phyloP scores from a whole-genome alignment of 805 yeast genomes.

The Candida glaebosa region DNA sequence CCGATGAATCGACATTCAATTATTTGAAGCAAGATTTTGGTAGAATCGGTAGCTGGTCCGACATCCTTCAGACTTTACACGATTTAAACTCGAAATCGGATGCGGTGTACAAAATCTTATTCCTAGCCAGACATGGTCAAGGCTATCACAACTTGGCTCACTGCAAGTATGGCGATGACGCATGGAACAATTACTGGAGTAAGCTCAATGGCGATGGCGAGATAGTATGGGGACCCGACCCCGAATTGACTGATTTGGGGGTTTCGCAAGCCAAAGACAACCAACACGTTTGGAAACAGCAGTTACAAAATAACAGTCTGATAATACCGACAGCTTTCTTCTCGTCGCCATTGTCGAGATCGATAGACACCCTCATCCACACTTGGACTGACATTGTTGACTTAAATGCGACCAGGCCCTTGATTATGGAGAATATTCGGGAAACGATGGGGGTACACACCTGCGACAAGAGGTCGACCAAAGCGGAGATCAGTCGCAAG shows the following conservation, averaged over 20 bases:
- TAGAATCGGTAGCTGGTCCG: slow-evolving; percentile 31
- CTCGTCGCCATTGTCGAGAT: slow-evolving; percentile 50
- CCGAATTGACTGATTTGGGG: slow-evolving; percentile 47
- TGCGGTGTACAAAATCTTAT: slow-evolving; percentile 39
- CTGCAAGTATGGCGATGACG: slow-evolving; percentile 40
- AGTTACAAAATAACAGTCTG: slow-evolving; percentile 15
- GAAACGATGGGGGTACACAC: slow-evolving; percentile 50
- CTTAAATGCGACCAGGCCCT: slow-evolving; percentile 24
- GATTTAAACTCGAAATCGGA: slow-evolving; percentile 27
- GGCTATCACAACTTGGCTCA: slow-evolving; percentile 52
- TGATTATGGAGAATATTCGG: slow-evolving; percentile 44
- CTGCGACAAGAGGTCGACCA: slow-evolving; percentile 45
- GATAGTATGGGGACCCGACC: slow-evolving; percentile 50
- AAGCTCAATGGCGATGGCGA: slow-evolving; percentile 43
- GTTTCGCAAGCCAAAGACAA: slow-evolving; percentile 43
- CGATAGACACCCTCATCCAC: slow-evolving; percentile 45
- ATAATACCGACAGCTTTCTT: slow-evolving; percentile 41
- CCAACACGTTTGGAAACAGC: slow-evolving; percentile 32
- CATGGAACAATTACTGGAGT: slow-evolving; percentile 47
- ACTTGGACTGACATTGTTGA: slow-evolving; percentile 42
- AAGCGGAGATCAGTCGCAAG: slow-evolving; percentile 34
- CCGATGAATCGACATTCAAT: slow-evolving; percentile 42
- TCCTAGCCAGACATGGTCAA: slow-evolving; percentile 52
- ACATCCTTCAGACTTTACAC: slow-evolving; percentile 24
- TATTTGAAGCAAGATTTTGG: slow-evolving; percentile 45